Base-by-base conservation (phyloP, 139 green algal species). In the Chlamydomonas sphaeroides region DNA sequence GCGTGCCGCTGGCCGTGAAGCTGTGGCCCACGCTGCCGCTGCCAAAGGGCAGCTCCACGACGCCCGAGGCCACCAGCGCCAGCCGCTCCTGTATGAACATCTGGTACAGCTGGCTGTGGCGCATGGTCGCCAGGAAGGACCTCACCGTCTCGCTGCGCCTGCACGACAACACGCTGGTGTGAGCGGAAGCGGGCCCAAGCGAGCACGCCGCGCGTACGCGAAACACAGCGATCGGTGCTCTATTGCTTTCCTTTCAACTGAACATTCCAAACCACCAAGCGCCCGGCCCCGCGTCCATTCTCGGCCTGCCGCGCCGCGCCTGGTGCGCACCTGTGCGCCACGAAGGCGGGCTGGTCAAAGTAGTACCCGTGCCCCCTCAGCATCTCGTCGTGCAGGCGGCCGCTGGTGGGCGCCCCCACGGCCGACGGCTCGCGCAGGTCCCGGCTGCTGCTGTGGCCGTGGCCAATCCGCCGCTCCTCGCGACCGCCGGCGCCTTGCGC, bases 81-180 rank as follows among this genome's bases (percentile, higher is more conserved):
- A 96, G 79, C 25, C 93, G 86, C 84, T 96, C 91, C 32, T 88
- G 88, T 14, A 96, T 76, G 51, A 95, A 96, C 81, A 95, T 86
- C 63, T 94, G 90, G 59, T 91, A 95, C 91, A 96, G 83, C 91
- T 96, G 92, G 73, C 89, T 94, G 84, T 95, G 91, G 8, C 93
- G 88, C 59, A 96, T 88, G 51, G 81, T 25, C 1, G 65, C 30
- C 33, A 95, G 79, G 71, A 96, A 95, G 3, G 67, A 33, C 23
- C 84, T 69, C 4, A 92, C 82, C 62, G 81, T 63, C 21, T 91
- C 84, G 39, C 86, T 93, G 63, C 86, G 87, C 36, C 81, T 88
- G 86, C n/a, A n/a, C 11, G 36, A 32, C 10, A 56, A 18, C 32
- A 62, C 26, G 61, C 7, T 11, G 51, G 30, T 20, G 25, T 5